Base-by-base conservation (phyloP, 2,329 filamentous ascomycete species). In the Lasiodiplodia gonubiensis region DNA sequence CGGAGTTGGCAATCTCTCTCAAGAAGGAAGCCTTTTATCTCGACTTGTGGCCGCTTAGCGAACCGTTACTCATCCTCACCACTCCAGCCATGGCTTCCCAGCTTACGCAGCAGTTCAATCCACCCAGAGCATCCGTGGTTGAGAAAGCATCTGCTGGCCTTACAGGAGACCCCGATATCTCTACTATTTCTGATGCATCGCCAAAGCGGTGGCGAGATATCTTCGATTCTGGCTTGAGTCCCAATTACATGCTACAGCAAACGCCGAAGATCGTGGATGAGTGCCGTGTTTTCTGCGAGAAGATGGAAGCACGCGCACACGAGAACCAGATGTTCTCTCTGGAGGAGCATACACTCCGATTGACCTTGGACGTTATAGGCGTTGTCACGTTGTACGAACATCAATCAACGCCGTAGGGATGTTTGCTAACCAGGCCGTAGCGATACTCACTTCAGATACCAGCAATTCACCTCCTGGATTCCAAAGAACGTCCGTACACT, bases 41-140 rank as follows among this genome's bases (percentile, higher is more conserved):
- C 5, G 82, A 84, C 68, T 67, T 80, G 2, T 84, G 81, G 81
- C 82, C 82, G 0, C 48, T 80, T 8, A 75, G 73, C 2, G 72
- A 71, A 5, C 70, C 72, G 1, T 71, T 77, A 5, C 70, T 81
- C 48, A 71, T 80, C 12, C 75, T 82, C 2, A 74, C 76, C 23
- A 76, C 80, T 64, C 75, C 79, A 6, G 77, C 80, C n/a, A 69
- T 80, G 46, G 73, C 77, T 14, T 35, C 55, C 4, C 55, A 60
- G 42, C 39, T 46, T 12, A 60, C n/a, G 14, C 18, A 60, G 5
- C 14, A 60, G 16, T 37, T 55, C n/a, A 21, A n/a, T 21, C 27
- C n/a, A 12, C 25, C n/a, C 7, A 59, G 21, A 16, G 4, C 54
- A 16, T 21, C 37, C 11, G 55, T 25, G 4, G 23, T 48, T 18